These are phyloP conservation scores for Podaxis sp. DNA, from an alignment of 768 basidiomycete genomes.

Conservation along the genomic window DNA sequence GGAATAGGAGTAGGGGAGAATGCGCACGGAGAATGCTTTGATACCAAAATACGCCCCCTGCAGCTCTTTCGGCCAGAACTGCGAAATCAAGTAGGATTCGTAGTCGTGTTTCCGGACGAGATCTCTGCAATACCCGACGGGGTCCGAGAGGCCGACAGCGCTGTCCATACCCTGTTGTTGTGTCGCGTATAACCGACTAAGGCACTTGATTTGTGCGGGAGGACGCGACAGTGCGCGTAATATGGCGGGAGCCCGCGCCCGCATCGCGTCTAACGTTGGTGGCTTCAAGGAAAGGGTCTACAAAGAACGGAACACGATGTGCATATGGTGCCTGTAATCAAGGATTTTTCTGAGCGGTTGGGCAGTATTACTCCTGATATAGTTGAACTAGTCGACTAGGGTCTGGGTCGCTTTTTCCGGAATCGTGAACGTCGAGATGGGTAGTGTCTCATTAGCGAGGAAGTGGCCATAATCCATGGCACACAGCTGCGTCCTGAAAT, in stretches of 20 bases:
- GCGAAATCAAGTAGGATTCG: slow-evolving; percentile 70
- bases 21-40: slow-evolving; percentile 80
- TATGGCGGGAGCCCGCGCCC: background rate
- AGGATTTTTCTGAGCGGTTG: slow-evolving; percentile 90
- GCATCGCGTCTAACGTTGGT: background rate
- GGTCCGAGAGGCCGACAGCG: slow-evolving; percentile 32
- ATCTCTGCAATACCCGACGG: slow-evolving; percentile 63
- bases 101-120: slow-evolving; percentile 81
- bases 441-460: slow-evolving; percentile 92
- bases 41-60: slow-evolving; percentile 74
- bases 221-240: background rate
- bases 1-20: slow-evolving; percentile 11
- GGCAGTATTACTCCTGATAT: slow-evolving; percentile 85
- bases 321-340: slow-evolving; percentile 48
- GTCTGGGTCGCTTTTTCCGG: slow-evolving; percentile 95
- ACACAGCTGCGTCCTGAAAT: slow-evolving; percentile 92
- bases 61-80: slow-evolving; percentile 65
- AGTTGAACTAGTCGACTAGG: slow-evolving; percentile 97
- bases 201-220: background rate
- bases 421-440: slow-evolving; percentile 91
- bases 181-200: background rate
- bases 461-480: slow-evolving; percentile 99
- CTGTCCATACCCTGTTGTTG: background rate
- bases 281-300: background rate
- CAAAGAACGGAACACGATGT: background rate